Evolutionary conservation across 1,139 yeast genomes (phyloP), one percentile per base, ranked within the genome.

Genomic region (Saccharomyces hybrid): DNA sequence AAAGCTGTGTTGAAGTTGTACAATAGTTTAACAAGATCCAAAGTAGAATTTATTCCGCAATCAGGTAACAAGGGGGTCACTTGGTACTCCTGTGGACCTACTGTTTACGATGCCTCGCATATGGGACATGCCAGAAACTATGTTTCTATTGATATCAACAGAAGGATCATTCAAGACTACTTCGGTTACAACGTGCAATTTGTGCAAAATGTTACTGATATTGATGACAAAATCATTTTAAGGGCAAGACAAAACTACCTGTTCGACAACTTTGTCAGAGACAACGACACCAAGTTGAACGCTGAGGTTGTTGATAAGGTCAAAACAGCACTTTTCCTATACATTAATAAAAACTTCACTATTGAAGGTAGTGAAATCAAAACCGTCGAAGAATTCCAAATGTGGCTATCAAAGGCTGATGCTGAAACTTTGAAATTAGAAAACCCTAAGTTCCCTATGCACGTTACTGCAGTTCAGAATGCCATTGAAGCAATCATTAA

Each of bases 71-170:
- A 82, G 57, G 82, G 80, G 57, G 85, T 93, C 52, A 80, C 91
- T 2, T 93, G 99, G 99, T 93, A 93, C 74, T 88, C 91, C 55
- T 93, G 99, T 78, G 99, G 99, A 4, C 99, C 99, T 11, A 93
- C 99, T 0, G 98, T 93, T n/a, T 93, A 93, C 67, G 97, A 93
- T 70, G 84, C 95, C 48, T 83, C 95, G 52, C 99, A 93, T 69
- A 89, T 93, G 97, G 99, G 99, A 14, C 99, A 95, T 72, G 99
- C 99, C 19, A 78, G 99, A 71, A 93, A 93, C 74, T 95, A 93
- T 69, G 98, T 93, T 51, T 83, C 97, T 8, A 88, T 89, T 53
- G 99, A 95, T 70, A 89, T 93, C 68, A 87, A 89, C 68, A 82
- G 99, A 69, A 80, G 99, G 62, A 80, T 95, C 51, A 70, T 93